A percentile compares a stretch with the other conserved stretches of the same genome.
These are phyloP conservation scores for Umbelopsis vinacea DNA, from an alignment of 192 early-diverging fungal genomes.

Conservation along the genomic window DNA sequence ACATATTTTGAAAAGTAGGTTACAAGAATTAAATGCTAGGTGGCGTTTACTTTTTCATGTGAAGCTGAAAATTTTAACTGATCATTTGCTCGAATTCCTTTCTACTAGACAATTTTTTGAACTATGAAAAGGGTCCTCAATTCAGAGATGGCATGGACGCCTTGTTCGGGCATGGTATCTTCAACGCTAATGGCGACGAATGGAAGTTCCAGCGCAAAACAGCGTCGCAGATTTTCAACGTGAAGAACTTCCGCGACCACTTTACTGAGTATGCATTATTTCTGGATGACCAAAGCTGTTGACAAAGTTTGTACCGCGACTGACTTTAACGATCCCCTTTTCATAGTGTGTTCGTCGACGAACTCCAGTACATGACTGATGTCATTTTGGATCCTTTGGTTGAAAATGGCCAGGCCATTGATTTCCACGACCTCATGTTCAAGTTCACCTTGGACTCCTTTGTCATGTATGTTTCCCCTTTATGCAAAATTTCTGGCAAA, in stretches of 20 bases:
- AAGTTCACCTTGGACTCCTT: slow-evolving; percentile 57
- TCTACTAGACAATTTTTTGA: slow-evolving; percentile 37
- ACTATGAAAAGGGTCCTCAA: slow-evolving; percentile 46
- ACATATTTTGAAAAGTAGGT: slow-evolving; percentile 44
- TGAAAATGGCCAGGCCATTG: slow-evolving; percentile 36
- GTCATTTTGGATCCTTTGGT: slow-evolving; percentile 37
- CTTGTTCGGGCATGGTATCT: slow-evolving; percentile 72
- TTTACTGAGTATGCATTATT: slow-evolving; percentile 31
- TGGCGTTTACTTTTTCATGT: too few species aligned
- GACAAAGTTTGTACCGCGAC: too few species aligned
- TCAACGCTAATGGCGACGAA: slow-evolving; percentile 65
- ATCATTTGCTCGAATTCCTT: too few species aligned
- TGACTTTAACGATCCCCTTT: background rate
- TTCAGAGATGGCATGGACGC: slow-evolving; percentile 49
- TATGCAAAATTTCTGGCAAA: too few species aligned
- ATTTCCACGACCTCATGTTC: slow-evolving; percentile 53
- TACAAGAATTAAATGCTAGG: background rate
- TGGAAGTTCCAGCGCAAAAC: slow-evolving; percentile 61
- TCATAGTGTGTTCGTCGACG: slow-evolving; percentile 40
- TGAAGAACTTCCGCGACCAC: slow-evolving; percentile 36
- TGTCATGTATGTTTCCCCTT: slow-evolving; percentile 39
- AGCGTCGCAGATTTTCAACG: slow-evolving; percentile 33
- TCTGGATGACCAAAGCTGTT: too few species aligned
- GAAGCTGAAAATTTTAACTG: too few species aligned
- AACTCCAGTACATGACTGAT: slow-evolving; percentile 38